A percentile compares a stretch with the other conserved stretches of the same genome.
phyloP scores from a whole-genome alignment of 2,329 filamentous ascomycete genomes.

The Clarireedia paspali region DNA sequence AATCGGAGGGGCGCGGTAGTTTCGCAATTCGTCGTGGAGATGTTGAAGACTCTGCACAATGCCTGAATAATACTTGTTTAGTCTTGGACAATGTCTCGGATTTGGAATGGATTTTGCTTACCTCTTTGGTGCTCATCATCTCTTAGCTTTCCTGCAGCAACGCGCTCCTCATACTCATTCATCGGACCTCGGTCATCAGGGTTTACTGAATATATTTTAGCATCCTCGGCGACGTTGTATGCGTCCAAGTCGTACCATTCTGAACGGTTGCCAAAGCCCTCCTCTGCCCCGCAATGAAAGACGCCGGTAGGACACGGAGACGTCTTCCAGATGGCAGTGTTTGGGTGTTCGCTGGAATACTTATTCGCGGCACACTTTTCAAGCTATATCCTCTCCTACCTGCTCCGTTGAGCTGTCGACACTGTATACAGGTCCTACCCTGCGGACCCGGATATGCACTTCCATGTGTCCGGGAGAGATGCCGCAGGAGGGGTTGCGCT shows the following conservation, averaged over 20 bases:
- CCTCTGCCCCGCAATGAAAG: constrained; percentile 25
- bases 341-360: background rate
- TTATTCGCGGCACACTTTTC: background rate
- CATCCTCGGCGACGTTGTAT: no score
- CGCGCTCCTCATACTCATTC: constrained; percentile 79
- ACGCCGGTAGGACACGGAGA: constrained; percentile 19
- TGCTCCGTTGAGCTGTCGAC: background rate
- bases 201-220: constrained; percentile 17
- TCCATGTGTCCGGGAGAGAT: background rate
- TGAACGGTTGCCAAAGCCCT: constrained; percentile 23
- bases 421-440: background rate
- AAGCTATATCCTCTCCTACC: background rate
- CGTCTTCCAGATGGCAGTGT: background rate
- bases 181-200: constrained; percentile 55
- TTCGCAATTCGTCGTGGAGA: constrained; percentile 72
- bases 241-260: constrained; percentile 18
- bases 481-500: background rate
- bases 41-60: constrained; percentile 87
- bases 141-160: constrained; percentile 63
- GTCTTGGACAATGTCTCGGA: constrained; percentile 3
- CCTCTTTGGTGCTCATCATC: constrained; percentile 90
- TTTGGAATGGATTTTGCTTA: constrained; percentile 32
- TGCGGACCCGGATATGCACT: background rate
- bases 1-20: constrained; percentile 68
- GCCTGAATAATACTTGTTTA: constrained; percentile 38